Conservation (phyloP, 2,329 filamentous ascomycete species). For the Hymenoscyphus fraxineus region DNA sequence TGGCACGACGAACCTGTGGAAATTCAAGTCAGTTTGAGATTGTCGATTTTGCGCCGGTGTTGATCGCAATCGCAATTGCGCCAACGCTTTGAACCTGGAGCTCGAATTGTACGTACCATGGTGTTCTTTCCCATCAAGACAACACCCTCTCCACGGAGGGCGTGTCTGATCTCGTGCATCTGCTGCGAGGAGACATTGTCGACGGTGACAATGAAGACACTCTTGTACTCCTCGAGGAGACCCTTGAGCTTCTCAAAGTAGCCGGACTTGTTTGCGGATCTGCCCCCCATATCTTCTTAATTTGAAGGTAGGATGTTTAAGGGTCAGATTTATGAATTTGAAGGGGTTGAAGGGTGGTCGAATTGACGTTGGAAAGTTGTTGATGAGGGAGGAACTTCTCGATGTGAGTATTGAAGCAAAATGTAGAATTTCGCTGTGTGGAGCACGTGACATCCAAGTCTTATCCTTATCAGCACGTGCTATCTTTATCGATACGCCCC, state of each 20-base stretch:
- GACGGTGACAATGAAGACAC: conserved; percentile 94
- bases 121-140: conserved; percentile 99
- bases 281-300: conserved; percentile 99
- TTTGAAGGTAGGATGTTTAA: conserved; percentile 98
- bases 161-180: conserved; percentile 99
- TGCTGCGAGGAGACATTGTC: conserved; percentile 99
- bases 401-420: no score
- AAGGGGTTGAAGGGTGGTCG: conserved; percentile 16
- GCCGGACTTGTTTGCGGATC: conserved; percentile 84
- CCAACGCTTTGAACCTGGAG: neutral
- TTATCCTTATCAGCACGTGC: conserved; percentile 1
- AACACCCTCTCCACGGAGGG: conserved; percentile 86
- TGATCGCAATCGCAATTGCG: neutral
- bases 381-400: conserved; percentile 4
- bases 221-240: conserved; percentile 94
- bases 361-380: conserved; percentile 8
- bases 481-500: neutral
- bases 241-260: conserved; percentile 99
- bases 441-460: conserved; percentile 8
- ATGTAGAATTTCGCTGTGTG: conserved; percentile 1
- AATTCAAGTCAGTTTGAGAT: conserved; percentile 14
- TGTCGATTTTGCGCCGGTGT: neutral
- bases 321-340: conserved; percentile 53
- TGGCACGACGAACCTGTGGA: conserved; percentile 80
- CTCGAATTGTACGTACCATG: conserved; percentile 63